Percentiles rank a stretch among this genome's conserved stretches.
Evolutionary conservation across 208 protist species (phyloP).

Genomic region (Wallacemonas sp.): DNA sequence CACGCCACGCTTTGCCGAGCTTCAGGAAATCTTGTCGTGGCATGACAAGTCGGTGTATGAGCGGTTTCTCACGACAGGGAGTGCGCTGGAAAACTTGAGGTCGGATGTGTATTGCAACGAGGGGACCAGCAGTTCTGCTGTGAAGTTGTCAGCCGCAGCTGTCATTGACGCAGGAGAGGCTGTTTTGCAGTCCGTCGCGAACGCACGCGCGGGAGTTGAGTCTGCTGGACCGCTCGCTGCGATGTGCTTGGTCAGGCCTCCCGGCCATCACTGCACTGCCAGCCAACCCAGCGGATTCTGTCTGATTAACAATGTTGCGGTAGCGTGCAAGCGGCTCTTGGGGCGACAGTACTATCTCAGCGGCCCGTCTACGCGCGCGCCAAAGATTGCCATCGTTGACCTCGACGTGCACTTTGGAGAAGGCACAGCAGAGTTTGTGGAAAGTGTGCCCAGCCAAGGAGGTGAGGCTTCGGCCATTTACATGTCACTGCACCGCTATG

Average conservation of each 20-base stretch:
- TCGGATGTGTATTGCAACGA: conserved; percentile 83
- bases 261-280: conserved; percentile 85
- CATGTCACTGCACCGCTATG: conserved; percentile 83
- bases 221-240: conserved; percentile 25
- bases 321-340: conserved; percentile 58
- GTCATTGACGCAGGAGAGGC: conserved; percentile 57
- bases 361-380: conserved; percentile 1
- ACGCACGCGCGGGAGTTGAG: background rate
- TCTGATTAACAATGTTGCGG: conserved; percentile 87
- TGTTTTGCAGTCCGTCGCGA: conserved; percentile 20
- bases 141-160: conserved; percentile 50
- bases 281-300: conserved; percentile 83
- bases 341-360: conserved; percentile 5
- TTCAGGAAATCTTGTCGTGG: conserved; percentile 58
- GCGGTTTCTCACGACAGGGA: conserved; percentile 49
- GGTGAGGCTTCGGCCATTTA: conserved; percentile 52
- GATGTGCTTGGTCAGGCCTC: conserved; percentile 87
- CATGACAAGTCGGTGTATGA: conserved; percentile 44
- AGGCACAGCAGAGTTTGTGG: conserved; percentile 89
- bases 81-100: conserved; percentile 36
- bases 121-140: conserved; percentile 50
- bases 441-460: conserved; percentile 19
- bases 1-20: conserved; percentile 51
- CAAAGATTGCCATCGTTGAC: conserved; percentile 81
- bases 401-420: conserved; percentile 94